These are phyloP conservation scores for Colletotrichum nymphaeae DNA, from an alignment of 2,329 filamentous ascomycete genomes.

Conservation along the genomic window DNA sequence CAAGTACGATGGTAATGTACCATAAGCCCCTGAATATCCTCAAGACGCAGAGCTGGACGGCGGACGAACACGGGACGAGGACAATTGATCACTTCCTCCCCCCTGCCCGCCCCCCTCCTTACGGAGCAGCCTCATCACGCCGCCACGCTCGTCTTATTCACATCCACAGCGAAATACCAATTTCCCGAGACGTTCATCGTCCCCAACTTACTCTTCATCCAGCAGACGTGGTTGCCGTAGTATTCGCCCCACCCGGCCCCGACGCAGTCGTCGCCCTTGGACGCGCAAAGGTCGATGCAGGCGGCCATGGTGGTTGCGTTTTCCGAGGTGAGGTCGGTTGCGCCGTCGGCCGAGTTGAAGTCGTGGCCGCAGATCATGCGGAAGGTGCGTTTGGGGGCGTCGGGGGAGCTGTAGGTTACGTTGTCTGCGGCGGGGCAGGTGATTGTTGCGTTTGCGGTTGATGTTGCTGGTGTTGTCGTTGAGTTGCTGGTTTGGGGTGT, in stretches of 20 bases:
- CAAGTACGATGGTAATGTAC: not conserved
- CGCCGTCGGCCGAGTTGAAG: conserved; percentile 30
- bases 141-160: conserved; percentile 4
- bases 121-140: not conserved
- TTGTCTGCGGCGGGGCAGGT: conserved; percentile 36
- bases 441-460: conserved; percentile 28
- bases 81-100: too few relatives aligned
- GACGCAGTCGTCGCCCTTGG: conserved; percentile 27
- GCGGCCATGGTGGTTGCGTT: conserved; percentile 35
- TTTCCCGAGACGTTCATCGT: conserved; percentile 17
- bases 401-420: conserved; percentile 22
- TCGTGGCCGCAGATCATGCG: conserved; percentile 37
- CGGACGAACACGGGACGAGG: too few relatives aligned
- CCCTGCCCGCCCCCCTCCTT: too few relatives aligned
- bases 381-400: conserved; percentile 25
- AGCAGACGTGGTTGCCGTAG: conserved; percentile 36
- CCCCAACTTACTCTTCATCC: conserved; percentile 39
- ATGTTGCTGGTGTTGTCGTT: not conserved
- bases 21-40: not conserved
- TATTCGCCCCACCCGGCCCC: conserved; percentile 39
- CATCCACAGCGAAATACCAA: conserved; percentile 32
- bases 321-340: not conserved
- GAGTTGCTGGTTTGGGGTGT: not conserved
- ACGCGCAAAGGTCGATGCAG: conserved; percentile 41
- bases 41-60: too few relatives aligned